A percentile compares a stretch with the other conserved stretches of the same genome.
These are phyloP conservation scores for Phytophthora podocarpi DNA, from an alignment of 352 stramenopile genomes.

Conservation along the genomic window DNA sequence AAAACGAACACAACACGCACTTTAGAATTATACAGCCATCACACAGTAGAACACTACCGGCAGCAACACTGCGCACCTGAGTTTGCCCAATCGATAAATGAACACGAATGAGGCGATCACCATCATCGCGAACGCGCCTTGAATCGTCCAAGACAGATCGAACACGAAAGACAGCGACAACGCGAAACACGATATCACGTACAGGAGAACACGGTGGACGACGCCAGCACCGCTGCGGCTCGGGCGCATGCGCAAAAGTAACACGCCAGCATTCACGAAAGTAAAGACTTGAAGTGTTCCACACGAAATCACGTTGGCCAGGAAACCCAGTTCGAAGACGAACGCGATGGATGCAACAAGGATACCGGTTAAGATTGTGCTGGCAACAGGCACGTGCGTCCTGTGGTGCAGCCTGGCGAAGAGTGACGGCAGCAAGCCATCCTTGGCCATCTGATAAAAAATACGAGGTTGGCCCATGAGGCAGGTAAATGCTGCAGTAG, in stretches of 20 bases:
- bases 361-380: slow-evolving; percentile 90
- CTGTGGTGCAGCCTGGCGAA: slow-evolving; percentile 66
- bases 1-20: neutral
- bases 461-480: slow-evolving; percentile 93
- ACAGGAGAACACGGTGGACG: slow-evolving; percentile 56
- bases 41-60: neutral
- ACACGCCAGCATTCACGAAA: slow-evolving; percentile 92
- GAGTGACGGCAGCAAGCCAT: slow-evolving; percentile 71
- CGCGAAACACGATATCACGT: slow-evolving; percentile 61
- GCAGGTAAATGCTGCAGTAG: slow-evolving; percentile 90
- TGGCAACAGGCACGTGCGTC: slow-evolving; percentile 72
- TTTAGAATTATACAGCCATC: neutral
- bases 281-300: slow-evolving; percentile 93
- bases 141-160: slow-evolving; percentile 57
- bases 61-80: slow-evolving; percentile 39
- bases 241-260: slow-evolving; percentile 77
- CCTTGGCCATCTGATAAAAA: slow-evolving; percentile 92
- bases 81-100: slow-evolving; percentile 64
- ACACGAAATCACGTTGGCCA: slow-evolving; percentile 93
- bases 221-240: slow-evolving; percentile 46
- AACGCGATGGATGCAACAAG: slow-evolving; percentile 83
- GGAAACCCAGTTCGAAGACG: slow-evolving; percentile 90
- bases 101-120: slow-evolving; percentile 50
- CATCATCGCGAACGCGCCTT: slow-evolving; percentile 38
- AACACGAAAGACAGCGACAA: slow-evolving; percentile 75